Evolutionary conservation across 345 rosid species (phyloP).

Genomic region (Tarenaya hassleriana): DNA sequence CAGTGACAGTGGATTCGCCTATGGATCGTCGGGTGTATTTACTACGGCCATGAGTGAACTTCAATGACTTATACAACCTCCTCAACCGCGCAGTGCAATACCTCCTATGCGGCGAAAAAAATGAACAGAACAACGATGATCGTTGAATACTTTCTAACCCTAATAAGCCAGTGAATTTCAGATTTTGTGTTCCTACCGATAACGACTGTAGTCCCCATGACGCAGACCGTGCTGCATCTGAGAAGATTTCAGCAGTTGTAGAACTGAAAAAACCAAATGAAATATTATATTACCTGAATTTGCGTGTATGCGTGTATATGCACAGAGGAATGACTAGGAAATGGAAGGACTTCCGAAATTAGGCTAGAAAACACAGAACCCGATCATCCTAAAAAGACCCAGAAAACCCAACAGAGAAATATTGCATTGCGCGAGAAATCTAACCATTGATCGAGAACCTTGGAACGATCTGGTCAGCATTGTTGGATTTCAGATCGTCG

Average conservation of each 20-base stretch:
- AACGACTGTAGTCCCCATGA: conserved; percentile 88
- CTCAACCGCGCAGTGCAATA: conserved; percentile 93
- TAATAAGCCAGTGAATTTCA: conserved; percentile 5
- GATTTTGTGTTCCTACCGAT: conserved; percentile 44
- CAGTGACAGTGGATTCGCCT: conserved; percentile 78
- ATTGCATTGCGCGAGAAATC: conserved; percentile 10
- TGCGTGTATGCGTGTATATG: no score
- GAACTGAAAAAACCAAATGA: conserved; percentile 39
- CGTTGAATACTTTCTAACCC: not conserved
- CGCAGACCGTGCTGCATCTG: conserved; percentile 99
- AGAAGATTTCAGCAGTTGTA: conserved; percentile 83
- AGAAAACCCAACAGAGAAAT: not conserved
- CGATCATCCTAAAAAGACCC: not conserved
- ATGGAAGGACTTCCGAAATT: no score
- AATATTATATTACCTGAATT: not conserved
- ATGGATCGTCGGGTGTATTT: conserved; percentile 63
- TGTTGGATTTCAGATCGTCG: conserved; percentile 48
- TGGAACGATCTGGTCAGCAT: conserved; percentile 54
- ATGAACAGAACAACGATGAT: conserved; percentile 18
- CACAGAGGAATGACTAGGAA: no score
- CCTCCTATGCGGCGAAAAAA: conserved; percentile 47
- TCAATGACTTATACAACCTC: conserved; percentile 87
- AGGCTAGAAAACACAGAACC: not conserved
- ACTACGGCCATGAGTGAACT: conserved; percentile 94
- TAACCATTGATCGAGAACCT: conserved; percentile 75